phyloP scores from a whole-genome alignment of 2,329 filamentous ascomycete species.

The Byssochlamys sp. region DNA sequence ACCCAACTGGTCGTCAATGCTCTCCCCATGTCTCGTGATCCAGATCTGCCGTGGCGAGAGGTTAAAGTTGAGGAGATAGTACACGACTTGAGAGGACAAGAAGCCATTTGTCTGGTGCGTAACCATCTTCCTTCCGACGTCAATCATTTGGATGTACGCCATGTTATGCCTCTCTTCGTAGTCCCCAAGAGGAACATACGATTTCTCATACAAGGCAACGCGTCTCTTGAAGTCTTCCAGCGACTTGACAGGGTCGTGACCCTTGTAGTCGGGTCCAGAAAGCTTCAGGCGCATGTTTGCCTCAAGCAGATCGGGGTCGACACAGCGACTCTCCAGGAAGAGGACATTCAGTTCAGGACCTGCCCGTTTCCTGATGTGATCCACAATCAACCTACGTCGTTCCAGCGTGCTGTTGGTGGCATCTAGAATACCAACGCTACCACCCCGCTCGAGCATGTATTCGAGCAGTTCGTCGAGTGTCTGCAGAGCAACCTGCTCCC shows the following conservation, averaged over 20 bases:
- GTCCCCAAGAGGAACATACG: slow-evolving; percentile 79
- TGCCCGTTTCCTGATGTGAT: slow-evolving; percentile 70
- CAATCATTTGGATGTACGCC: slow-evolving; percentile 95
- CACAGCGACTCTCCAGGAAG: slow-evolving; percentile 89
- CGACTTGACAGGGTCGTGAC: slow-evolving; percentile 78
- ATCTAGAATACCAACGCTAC: slow-evolving; percentile 88
- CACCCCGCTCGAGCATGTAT: slow-evolving; percentile 71
- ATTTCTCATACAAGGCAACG: slow-evolving; percentile 85
- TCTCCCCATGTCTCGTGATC: slow-evolving; percentile 94
- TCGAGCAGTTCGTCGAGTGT: slow-evolving; percentile 86
- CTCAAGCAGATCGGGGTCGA: slow-evolving; percentile 74
- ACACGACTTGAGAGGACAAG: slow-evolving; percentile 80
- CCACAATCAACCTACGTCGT: slow-evolving; percentile 71
- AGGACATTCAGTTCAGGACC: slow-evolving; percentile 79
- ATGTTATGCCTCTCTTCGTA: slow-evolving; percentile 85
- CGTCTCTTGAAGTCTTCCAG: slow-evolving; percentile 86
- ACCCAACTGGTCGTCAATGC: slow-evolving; percentile 72
- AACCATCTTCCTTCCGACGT: slow-evolving; percentile 88
- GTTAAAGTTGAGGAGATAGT: slow-evolving; percentile 94
- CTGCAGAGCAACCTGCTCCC: slow-evolving; percentile 84
- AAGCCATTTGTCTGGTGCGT: slow-evolving; percentile 87
- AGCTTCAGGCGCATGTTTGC: slow-evolving; percentile 96
- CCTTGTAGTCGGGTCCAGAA: slow-evolving; percentile 88
- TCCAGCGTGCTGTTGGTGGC: slow-evolving; percentile 92
- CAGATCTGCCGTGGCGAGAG: slow-evolving; percentile 90